Evolutionary conservation across 208 protist genomes (phyloP).

Genomic region (Wallacemonas collosoma): DNA sequence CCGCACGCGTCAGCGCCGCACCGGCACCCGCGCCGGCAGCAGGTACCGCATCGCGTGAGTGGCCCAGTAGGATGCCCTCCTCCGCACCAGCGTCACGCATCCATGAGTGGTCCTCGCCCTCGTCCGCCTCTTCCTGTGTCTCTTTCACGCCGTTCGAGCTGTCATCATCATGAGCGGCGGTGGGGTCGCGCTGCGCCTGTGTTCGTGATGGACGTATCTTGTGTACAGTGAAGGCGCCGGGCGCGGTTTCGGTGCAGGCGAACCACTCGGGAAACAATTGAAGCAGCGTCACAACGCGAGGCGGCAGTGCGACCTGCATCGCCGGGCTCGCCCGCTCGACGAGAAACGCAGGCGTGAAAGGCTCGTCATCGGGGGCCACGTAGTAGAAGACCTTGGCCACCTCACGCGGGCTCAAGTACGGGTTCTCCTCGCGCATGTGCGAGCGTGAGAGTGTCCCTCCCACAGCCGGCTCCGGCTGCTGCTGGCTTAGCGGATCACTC

Average conservation of each 20-base stretch:
- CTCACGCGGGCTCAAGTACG: slow-evolving; percentile 62
- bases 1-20: slow-evolving; percentile 25
- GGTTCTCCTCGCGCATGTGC: slow-evolving; percentile 67
- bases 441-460: slow-evolving; percentile 51
- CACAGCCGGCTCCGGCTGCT: slow-evolving; percentile 45
- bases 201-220: slow-evolving; percentile 34
- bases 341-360: slow-evolving; percentile 60
- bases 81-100: slow-evolving; percentile 36
- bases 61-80: slow-evolving; percentile 25
- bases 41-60: not conserved
- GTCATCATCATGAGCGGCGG: not conserved
- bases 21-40: slow-evolving; percentile 17
- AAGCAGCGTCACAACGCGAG: slow-evolving; percentile 64
- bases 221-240: slow-evolving; percentile 70
- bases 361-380: slow-evolving; percentile 59
- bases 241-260: slow-evolving; percentile 70
- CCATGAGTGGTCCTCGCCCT: slow-evolving; percentile 42
- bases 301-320: slow-evolving; percentile 73
- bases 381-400: slow-evolving; percentile 84
- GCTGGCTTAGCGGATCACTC: slow-evolving; percentile 52
- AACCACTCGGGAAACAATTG: slow-evolving; percentile 78
- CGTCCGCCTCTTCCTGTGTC: slow-evolving; percentile 12
- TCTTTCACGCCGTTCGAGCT: not conserved
- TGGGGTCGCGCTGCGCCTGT: not conserved
- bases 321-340: slow-evolving; percentile 77